Evolutionary conservation across 331 rosid genomes (phyloP), one percentile per base, ranked within the genome.

Genomic region (Malus hybrid): DNA sequence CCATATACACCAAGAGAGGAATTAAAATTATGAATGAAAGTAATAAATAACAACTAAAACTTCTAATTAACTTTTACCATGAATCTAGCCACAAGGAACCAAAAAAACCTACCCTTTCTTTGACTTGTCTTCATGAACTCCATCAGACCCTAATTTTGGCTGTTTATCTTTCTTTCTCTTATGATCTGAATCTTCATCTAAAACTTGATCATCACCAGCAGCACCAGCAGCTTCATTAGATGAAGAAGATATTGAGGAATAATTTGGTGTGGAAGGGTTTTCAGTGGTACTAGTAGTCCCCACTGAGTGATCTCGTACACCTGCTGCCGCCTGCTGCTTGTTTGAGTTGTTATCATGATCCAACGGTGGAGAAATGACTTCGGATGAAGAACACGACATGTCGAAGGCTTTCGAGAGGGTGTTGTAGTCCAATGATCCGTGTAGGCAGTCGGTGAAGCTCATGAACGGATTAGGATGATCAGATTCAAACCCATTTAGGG

Each of bases 321-420:
- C 79, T 7, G 80, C 80, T 4, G 70, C 69, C 9, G 44, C 59
- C 29, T 73, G 83, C 80, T 80, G 84, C 66, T 81, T 76, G 52
- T 19, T 33, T 46, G 62, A 59, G 20, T 77, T 79, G 9, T 81
- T 80, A 20, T 87, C 89, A 54, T 85, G 76, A 83, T 80, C 70
- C 84, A 74, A 46, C 32, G 27, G 78, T 6, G 63, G 80, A 12
- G 95, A 87, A 69, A 87, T 78, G 34, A 88, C 88, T 81, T 88
- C 88, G 55, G 97, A 82, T 5, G 96, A 87, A 1, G 97, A 90
- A 55, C 97, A 92, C 50, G 99, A 86, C 87, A 92, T 63, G 83
- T 90, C 97, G 72, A 94, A 94, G 76, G 93, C 97, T 81, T 69
- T 86, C 2, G 97, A 90, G 70, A 90, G 91, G 27, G 84, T 81